Evolutionary conservation across 2,329 filamentous ascomycete species (phyloP), one percentile per base, ranked within the genome.

Genomic region (Fusarium solani-melongenae): DNA sequence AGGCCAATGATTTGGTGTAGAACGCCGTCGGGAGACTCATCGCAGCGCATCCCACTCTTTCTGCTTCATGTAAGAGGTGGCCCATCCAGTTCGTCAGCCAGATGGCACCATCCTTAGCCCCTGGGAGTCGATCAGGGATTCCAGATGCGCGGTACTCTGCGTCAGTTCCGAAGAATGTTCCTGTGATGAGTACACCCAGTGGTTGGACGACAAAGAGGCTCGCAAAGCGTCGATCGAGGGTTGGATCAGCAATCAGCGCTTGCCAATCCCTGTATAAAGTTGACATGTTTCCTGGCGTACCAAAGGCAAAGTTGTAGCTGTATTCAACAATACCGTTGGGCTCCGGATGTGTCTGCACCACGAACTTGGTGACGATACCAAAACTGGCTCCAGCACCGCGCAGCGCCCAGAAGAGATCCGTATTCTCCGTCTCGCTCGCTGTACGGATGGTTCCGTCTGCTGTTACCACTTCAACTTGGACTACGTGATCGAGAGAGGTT

Each of bases 71-170:
- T 0, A 86, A 84, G 7, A 92, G 82, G 55, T 90, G 84, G 8
- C 85, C 90, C 22, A 93, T 82, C 90, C 91, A 94, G 81, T 92
- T 89, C 44, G 87, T 86, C 24, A 90, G 73, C n/a, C 87, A 84
- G 7, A 89, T 75, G 11, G 86, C 83, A 5, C 83, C 73, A 12
- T 78, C 79, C 6, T 83, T 78, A 12, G 79, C 55, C 29, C 67
- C 66, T 3, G 88, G 88, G 3, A 91, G 85, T 63, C 80, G 83
- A 22, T 80, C 76, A 3, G 83, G 81, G 27, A 91, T 89, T 0
- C 87, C 87, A 0, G 85, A 83, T 3, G 84, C 84, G 5, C 86
- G 76, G 74, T 86, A 92, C 76, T 92, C 90, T 0, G 82, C 84
- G 51, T 86, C 80, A 0, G 87, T 88, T 11, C 91, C 91, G 75